A percentile compares a stretch with the other conserved stretches of the same genome.
Conservation (phyloP, 345 rosid species). For the Eucalyptus leucophloia region DNA sequence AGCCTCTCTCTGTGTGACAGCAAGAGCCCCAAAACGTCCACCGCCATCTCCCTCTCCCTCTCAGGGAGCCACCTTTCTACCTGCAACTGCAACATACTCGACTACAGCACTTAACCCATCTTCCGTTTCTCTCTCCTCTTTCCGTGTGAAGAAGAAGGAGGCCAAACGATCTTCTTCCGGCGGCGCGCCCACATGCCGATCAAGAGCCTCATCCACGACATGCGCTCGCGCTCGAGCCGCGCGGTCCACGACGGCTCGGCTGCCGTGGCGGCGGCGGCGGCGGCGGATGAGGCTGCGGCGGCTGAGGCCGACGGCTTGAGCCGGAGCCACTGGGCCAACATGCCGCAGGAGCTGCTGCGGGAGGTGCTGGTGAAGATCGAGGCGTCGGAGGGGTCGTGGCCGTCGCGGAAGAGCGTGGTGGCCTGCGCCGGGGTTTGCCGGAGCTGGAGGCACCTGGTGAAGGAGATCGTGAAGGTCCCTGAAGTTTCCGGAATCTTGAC, state of each 20-base stretch:
- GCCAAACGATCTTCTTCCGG: not conserved
- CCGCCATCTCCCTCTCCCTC: not conserved
- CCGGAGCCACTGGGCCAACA: conserved; percentile 49
- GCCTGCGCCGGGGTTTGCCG: conserved; percentile 85
- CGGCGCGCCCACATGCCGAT: conserved; percentile 17
- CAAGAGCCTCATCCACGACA: conserved; percentile 16
- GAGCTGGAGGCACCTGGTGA: conserved; percentile 50
- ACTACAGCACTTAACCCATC: not conserved
- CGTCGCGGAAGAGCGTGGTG: conserved; percentile 53
- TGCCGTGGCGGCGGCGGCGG: not conserved
- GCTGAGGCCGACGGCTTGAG: not conserved
- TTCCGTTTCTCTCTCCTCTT: not conserved
- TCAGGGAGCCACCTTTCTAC: not conserved
- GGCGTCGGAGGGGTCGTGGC: conserved; percentile 60
- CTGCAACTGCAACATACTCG: not conserved
- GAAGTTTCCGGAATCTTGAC: conserved; percentile 59
- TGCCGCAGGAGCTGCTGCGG: conserved; percentile 69
- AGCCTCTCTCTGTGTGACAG: not conserved
- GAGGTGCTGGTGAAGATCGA: conserved; percentile 60
- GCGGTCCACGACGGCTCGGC: conserved; percentile 37
- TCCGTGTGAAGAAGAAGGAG: not conserved
- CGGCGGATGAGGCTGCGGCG: not conserved
- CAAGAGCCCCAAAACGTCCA: not conserved
- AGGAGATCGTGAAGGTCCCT: conserved; percentile 56
- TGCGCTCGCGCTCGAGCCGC: conserved; percentile 48